Conservation (phyloP, 331 rosid species). For the Malus hybrid region DNA sequence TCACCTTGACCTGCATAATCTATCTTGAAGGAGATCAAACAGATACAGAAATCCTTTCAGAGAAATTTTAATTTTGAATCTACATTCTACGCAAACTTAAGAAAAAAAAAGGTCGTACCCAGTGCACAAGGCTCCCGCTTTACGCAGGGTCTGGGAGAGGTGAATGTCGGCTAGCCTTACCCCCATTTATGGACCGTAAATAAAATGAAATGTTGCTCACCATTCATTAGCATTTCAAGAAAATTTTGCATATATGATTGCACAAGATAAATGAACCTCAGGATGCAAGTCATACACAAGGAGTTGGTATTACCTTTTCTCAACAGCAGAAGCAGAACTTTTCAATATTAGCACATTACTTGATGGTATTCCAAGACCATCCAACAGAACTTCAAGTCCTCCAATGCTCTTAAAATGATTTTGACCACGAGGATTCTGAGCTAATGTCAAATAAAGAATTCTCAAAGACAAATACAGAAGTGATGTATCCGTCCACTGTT, state of each 20-base stretch:
- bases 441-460: conserved; percentile 66
- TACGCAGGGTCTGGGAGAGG: too few species aligned
- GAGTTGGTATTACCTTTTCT: conserved; percentile 46
- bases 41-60: neutral
- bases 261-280: neutral
- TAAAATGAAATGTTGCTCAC: neutral
- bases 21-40: neutral
- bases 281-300: conserved; percentile 3
- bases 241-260: neutral
- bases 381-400: conserved; percentile 95
- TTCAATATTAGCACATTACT: conserved; percentile 46
- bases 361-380: conserved; percentile 89
- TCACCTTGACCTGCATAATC: neutral
- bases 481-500: conserved; percentile 61
- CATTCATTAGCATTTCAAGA: neutral
- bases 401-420: conserved; percentile 97
- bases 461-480: conserved; percentile 74
- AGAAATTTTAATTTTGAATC: neutral
- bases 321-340: conserved; percentile 34
- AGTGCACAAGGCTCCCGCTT: too few species aligned
- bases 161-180: too few species aligned
- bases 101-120: too few species aligned
- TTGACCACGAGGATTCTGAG: conserved; percentile 87
- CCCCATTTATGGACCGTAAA: too few species aligned
- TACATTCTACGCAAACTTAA: neutral